Evolutionary conservation across 129 eudicot genomes (phyloP), one percentile per base, ranked within the genome.

Genomic region (Ambrosia trifida): DNA sequence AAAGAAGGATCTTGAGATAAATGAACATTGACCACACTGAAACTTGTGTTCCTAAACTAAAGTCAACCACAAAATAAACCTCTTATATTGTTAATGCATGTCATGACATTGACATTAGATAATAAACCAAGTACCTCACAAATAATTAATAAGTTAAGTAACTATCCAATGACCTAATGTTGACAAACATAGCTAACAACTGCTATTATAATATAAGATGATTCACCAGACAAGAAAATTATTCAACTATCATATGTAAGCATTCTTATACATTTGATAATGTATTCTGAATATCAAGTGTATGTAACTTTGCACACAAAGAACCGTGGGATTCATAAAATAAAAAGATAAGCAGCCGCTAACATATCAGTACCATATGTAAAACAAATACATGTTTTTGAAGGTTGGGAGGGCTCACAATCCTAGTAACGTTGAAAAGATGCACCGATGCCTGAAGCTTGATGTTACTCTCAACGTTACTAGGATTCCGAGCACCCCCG

Each of bases 251-350:
- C 46, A 68, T 33, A 10, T 19, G 47, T 68, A 68, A 11, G 46
- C 62, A 68, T 16, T 51, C 58, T 52, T 68, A 18, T 49, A 31
- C 33, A 49, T 20, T 49, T 47, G 16, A 49, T 50, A 68, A 13
- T 24, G 19, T 68, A 30, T 50, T 50, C 50, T 50, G 31, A 68
- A 68, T 44, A 68, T 68, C 73, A 51, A 10, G 41, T 67, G 45
- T 36, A 51, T 51, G 63, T 51, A 32, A 17, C 31, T 18, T 50
- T 51, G 11, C 49, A 69, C 63, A 69, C 54, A 69, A 31, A 8
- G 44, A 40, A 40, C 11, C 9, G 44, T 40, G 9, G 11, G 44
- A 40, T 40, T 40, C 9, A 2, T 8, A 13, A 50, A 68, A 68
- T 33, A 50, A 46, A 49, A 68, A 53, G 45, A 14, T 47, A 32